Conservation (phyloP, 1,284 basidiomycete species). For the Coniophora puteana region DNA sequence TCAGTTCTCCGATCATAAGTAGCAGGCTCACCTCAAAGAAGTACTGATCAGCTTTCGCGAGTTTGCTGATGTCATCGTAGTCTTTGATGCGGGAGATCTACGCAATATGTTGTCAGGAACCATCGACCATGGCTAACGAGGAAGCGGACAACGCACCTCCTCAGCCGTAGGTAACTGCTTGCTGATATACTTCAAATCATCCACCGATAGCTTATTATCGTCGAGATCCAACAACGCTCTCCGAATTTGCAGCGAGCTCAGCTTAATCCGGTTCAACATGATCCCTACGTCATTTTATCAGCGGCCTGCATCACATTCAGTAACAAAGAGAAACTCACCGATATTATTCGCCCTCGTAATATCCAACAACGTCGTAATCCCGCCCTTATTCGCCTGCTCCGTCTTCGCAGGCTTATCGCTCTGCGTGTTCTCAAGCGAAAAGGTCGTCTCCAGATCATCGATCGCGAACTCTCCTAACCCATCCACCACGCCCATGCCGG, state of each 20-base stretch:
- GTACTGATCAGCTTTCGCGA: constrained; percentile 84
- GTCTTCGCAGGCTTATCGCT: constrained; percentile 40
- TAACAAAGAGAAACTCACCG: constrained; percentile 38
- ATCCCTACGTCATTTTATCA: constrained; percentile 48
- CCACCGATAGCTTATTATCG: constrained; percentile 61
- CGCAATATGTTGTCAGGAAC: background rate
- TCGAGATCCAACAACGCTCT: constrained; percentile 68
- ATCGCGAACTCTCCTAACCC: constrained; percentile 57
- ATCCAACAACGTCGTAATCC: constrained; percentile 70
- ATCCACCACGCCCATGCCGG: no score
- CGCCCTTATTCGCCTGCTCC: no score
- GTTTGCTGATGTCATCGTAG: constrained; percentile 64
- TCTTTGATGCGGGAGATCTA: constrained; percentile 63
- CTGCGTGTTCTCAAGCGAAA: constrained; percentile 57
- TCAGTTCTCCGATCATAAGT: background rate
- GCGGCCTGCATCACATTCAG: background rate
- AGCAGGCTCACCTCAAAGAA: constrained; percentile 63
- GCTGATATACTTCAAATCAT: constrained; percentile 71
- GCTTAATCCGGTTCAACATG: constrained; percentile 75
- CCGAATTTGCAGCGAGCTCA: constrained; percentile 60
- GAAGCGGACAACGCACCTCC: constrained; percentile 46
- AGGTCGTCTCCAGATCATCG: constrained; percentile 72
- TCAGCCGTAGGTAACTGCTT: constrained; percentile 74
- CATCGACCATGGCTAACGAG: background rate
- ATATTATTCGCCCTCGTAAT: constrained; percentile 84